Percentiles rank a stretch among this genome's conserved stretches.
These are phyloP conservation scores for Penicillium herquei DNA, from an alignment of 495 filamentous ascomycete species.

Conservation along the genomic window DNA sequence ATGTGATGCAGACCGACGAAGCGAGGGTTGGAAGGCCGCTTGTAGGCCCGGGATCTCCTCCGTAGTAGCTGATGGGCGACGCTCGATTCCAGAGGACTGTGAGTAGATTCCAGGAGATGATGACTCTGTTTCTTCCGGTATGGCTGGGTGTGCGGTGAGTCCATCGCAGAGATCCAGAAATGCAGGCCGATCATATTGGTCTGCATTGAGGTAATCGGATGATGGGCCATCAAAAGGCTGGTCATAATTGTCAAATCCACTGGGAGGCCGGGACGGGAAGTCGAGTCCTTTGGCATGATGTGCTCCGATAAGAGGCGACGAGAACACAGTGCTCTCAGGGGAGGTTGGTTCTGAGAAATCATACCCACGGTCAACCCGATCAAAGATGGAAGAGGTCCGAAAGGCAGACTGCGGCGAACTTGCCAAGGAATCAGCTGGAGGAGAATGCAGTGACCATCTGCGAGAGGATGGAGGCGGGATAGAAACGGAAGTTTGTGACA, in stretches of 20 bases:
- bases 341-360: constrained; percentile 70
- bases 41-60: constrained; percentile 18
- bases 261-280: constrained; percentile 49
- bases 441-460: constrained; percentile 67
- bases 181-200: constrained; percentile 18
- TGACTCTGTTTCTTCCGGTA: constrained; percentile 45
- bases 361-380: constrained; percentile 54
- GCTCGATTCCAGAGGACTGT: background rate
- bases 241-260: constrained; percentile 20
- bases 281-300: constrained; percentile 55
- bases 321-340: constrained; percentile 66
- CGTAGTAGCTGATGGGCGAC: background rate
- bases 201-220: constrained; percentile 20
- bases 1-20: constrained; percentile 45
- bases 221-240: constrained; percentile 7
- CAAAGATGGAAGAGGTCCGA: constrained; percentile 74
- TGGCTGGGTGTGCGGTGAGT: constrained; percentile 28
- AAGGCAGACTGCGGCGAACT: constrained; percentile 77
- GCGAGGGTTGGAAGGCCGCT: constrained; percentile 18
- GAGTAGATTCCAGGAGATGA: constrained; percentile 13
- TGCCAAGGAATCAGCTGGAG: constrained; percentile 69
- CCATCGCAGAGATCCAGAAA: constrained; percentile 15
- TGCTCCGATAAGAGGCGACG: constrained; percentile 38
- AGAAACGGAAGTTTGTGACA: constrained; percentile 63
- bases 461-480: constrained; percentile 50